Conservation (phyloP, 2,329 filamentous ascomycete genomes). For the Botryotinia globosa region DNA sequence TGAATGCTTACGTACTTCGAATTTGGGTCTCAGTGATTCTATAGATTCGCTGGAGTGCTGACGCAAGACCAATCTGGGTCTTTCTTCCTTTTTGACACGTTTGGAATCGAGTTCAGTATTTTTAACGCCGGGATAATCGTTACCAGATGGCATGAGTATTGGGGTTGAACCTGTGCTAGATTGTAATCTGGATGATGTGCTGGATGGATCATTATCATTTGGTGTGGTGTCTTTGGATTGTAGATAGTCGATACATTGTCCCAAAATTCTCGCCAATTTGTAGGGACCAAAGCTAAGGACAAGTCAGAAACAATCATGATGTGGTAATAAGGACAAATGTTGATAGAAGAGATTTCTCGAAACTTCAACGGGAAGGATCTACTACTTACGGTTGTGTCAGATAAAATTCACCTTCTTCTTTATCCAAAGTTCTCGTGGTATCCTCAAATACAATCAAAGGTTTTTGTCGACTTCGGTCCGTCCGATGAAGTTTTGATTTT, state of each 20-base stretch:
- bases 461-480: background rate
- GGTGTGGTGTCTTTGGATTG: background rate
- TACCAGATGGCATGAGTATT: background rate
- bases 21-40: background rate
- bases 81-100: background rate
- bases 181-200: background rate
- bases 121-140: background rate
- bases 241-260: conserved; percentile 24
- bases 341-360: background rate
- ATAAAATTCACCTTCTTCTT: conserved; percentile 22
- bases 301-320: background rate
- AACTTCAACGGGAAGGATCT: background rate
- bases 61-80: too few species aligned
- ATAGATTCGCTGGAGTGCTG: background rate
- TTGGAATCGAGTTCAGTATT: background rate
- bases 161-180: background rate
- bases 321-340: background rate
- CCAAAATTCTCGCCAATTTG: conserved; percentile 26
- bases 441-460: conserved; percentile 31
- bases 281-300: conserved; percentile 27
- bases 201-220: background rate
- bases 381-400: conserved; percentile 28
- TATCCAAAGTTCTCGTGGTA: background rate
- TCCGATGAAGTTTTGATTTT: conserved; percentile 22
- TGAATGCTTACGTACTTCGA: background rate